Conservation (phyloP, 2,329 filamentous ascomycete species). For the Cytospora piceicola region DNA sequence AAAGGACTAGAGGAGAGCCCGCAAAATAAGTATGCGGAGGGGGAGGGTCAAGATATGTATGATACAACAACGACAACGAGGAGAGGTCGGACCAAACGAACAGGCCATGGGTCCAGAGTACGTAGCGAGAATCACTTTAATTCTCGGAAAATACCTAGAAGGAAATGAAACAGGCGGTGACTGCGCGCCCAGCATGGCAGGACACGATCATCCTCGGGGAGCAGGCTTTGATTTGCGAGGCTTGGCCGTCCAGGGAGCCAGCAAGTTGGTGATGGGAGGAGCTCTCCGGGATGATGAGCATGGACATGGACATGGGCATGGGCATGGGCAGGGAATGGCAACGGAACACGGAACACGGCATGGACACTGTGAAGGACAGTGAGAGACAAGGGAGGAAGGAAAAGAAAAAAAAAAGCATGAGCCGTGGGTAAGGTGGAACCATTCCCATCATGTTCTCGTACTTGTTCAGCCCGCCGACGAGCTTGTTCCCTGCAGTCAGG, state of each 20-base stretch:
- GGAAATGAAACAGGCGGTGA: conserved; percentile 32
- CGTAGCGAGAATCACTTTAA: conserved; percentile 29
- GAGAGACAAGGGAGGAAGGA: conserved; percentile 12
- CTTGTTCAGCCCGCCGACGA: conserved; percentile 17
- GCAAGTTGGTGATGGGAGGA: conserved; percentile 31
- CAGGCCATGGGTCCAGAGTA: conserved; percentile 27
- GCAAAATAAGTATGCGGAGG: conserved; percentile 27
- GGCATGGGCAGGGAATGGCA: conserved; percentile 10
- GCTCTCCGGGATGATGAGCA: conserved; percentile 30
- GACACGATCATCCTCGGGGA: conserved; percentile 31
- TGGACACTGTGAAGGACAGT: conserved; percentile 28
- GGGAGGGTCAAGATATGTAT: conserved; percentile 30
- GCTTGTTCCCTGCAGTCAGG: conserved; percentile 22
- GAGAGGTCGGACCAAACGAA: conserved; percentile 23
- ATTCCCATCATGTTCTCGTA: conserved; percentile 27
- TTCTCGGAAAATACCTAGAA: conserved; percentile 29
- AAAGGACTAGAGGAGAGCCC: conserved; percentile 12
- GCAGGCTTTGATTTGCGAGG: conserved; percentile 29
- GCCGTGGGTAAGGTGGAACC: conserved; percentile 30
- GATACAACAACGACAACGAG: conserved; percentile 18
- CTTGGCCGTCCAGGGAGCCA: conserved; percentile 29
- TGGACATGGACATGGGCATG: conserved; percentile 31
- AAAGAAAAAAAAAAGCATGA: conserved; percentile 11
- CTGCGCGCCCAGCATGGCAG: conserved; percentile 28
- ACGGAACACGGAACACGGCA: conserved; percentile 22